Percentiles rank a stretch among this genome's conserved stretches.
Conservation (phyloP, 1,284 basidiomycete species). For the Jaminaea rosea region DNA sequence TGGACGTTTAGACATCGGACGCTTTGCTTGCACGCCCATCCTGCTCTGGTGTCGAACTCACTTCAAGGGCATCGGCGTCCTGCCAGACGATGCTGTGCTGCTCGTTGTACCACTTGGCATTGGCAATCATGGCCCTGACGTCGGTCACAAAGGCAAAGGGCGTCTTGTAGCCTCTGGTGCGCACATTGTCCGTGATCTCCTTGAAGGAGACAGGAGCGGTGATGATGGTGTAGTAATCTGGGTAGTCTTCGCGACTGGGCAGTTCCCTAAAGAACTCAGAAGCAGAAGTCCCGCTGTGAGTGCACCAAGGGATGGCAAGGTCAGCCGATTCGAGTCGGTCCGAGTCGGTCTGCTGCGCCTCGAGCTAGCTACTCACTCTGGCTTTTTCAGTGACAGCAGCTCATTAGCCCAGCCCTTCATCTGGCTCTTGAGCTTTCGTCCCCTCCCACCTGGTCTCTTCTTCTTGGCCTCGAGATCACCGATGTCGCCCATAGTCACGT, state of each 20-base stretch:
- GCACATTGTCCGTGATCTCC: constrained; percentile 22
- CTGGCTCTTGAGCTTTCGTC: not conserved
- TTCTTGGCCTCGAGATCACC: constrained; percentile 11
- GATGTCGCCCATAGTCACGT: no score
- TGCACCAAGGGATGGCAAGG: no score
- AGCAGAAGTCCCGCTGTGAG: constrained; percentile 8
- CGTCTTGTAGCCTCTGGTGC: constrained; percentile 33
- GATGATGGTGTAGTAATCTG: constrained; percentile 43
- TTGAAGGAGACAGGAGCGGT: constrained; percentile 28
- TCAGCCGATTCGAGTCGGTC: no score
- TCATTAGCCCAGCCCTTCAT: not conserved
- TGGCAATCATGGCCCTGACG: constrained; percentile 39
- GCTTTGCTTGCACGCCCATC: no score
- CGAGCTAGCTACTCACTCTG: not conserved
- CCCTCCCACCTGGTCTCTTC: not conserved
- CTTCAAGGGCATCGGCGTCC: constrained; percentile 32
- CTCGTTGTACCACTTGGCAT: constrained; percentile 41
- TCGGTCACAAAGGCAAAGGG: constrained; percentile 33
- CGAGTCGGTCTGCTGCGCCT: no score
- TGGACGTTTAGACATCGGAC: no score
- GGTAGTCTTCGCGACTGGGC: constrained; percentile 29
- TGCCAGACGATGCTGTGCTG: constrained; percentile 29
- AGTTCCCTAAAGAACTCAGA: constrained; percentile 33
- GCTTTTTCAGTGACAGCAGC: not conserved
- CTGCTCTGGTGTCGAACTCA: not conserved